Evolutionary conservation across 148 eudicot genomes (phyloP), one percentile per base, ranked within the genome.

Genomic region (Rhododendron henanense): DNA sequence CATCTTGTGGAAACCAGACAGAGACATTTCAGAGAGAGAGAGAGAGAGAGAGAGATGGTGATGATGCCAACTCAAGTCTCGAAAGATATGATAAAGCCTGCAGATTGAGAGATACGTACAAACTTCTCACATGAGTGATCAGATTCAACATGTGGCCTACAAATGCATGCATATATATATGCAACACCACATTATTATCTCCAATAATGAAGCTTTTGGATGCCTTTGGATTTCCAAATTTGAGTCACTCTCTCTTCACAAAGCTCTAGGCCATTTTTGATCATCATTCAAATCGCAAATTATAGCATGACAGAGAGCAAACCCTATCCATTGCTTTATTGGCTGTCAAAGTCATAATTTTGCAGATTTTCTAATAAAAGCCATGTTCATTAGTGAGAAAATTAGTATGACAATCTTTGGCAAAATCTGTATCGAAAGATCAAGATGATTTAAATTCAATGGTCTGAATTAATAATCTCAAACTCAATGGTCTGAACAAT

Each of bases 1-100:
- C 88, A 48, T 87, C 39, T 87, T 84, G 83, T 79, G 77, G 15
- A 63, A 39, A 50, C n/a, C 44, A 61, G 13, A 39, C 21, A 41
- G 53, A 82, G 79, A 76, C 79, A 41, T 39, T 53, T 8, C 23
- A 18, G 13, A 65, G 71, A 65, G 37, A 71, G 76, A 71, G 76
- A 71, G 19, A 71, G 16, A 31, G 39, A 33, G 35, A 33, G 35
- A 33, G 48, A 45, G 48, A 45, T 31, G 31, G 0, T 31, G 76
- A 71, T 71, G 6, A 71, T 67, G 74, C 74, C 74, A 67, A 67
- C 74, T 67, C 74, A 67, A 25, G 14, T 67, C 74, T 67, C 71
- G n/a, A 25, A 69, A 28, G 37, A 31, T 28, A 31, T 69, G 75
- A 10, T 25, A 69, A 69, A 69, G 76, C 39, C 76, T 71, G 41